Percentiles rank a stretch among this genome's conserved stretches.
These are phyloP conservation scores for Diaporthe aspalathi DNA, from an alignment of 2,329 filamentous ascomycete species.

Conservation along the genomic window DNA sequence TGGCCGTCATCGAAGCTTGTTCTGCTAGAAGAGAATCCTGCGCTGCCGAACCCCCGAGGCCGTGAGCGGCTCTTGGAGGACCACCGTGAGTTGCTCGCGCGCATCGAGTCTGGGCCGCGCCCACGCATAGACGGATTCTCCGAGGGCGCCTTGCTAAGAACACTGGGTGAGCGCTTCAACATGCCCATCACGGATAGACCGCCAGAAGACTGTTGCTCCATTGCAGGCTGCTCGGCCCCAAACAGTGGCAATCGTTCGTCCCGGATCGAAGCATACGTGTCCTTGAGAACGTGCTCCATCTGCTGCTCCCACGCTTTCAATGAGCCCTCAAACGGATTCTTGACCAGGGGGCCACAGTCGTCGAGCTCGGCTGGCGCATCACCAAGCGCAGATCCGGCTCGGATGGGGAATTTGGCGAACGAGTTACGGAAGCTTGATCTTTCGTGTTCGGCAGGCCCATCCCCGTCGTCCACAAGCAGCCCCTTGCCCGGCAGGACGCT, in stretches of 20 bases:
- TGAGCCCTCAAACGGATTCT: constrained; percentile 78
- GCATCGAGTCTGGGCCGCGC: constrained; percentile 70
- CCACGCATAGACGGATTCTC: constrained; percentile 80
- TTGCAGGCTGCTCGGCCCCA: constrained; percentile 68
- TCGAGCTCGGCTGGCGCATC: constrained; percentile 57
- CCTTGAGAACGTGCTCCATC: constrained; percentile 89
- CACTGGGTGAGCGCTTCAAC: constrained; percentile 88
- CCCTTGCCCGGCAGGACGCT: constrained; percentile 62
- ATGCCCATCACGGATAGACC: constrained; percentile 78
- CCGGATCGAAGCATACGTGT: constrained; percentile 90
- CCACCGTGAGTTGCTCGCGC: constrained; percentile 75
- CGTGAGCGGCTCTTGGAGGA: constrained; percentile 87
- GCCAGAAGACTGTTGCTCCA: constrained; percentile 60
- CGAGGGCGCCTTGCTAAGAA: constrained; percentile 92
- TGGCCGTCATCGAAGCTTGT: constrained; percentile 93
- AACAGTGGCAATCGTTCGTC: constrained; percentile 88
- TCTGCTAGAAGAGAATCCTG: constrained; percentile 87
- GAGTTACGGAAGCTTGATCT: constrained; percentile 58
- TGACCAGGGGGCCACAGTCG: constrained; percentile 81
- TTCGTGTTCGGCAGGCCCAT: constrained; percentile 52
- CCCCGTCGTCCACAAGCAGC: constrained; percentile 47
- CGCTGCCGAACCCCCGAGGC: constrained; percentile 78
- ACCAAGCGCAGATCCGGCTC: constrained; percentile 57
- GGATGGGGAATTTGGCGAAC: constrained; percentile 60
- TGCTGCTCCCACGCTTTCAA: constrained; percentile 88